These are phyloP conservation scores for Chaetomium sp. DNA, from an alignment of 2,329 filamentous ascomycete species.

Conservation along the genomic window DNA sequence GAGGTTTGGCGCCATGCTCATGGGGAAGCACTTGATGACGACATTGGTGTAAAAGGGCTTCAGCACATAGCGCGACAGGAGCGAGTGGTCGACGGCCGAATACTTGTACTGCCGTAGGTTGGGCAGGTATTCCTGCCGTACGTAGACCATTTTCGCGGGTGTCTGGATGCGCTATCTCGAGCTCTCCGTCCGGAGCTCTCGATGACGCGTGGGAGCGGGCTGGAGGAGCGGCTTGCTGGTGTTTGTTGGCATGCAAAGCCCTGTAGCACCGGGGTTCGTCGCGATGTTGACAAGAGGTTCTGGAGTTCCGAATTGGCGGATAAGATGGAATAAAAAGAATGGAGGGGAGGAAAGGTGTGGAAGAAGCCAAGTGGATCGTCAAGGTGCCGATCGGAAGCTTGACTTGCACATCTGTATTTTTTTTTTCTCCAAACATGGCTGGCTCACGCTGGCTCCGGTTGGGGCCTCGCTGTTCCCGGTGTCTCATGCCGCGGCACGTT, in stretches of 20 bases:
- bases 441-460: too few relatives aligned
- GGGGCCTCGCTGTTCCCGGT: not conserved
- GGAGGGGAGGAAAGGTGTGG: conserved; percentile 18
- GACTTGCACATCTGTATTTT: too few relatives aligned
- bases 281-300: not conserved
- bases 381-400: conserved; percentile 13
- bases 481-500: conserved; percentile 9
- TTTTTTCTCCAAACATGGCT: not conserved
- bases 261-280: not conserved
- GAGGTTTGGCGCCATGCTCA: conserved; percentile 87
- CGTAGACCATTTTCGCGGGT: conserved; percentile 76
- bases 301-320: not conserved
- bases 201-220: not conserved
- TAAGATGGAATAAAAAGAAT: not conserved
- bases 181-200: not conserved
- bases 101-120: conserved; percentile 96
- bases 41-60: conserved; percentile 97
- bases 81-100: conserved; percentile 84
- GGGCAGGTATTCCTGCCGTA: conserved; percentile 85
- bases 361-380: conserved; percentile 21
- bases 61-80: conserved; percentile 87
- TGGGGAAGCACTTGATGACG: conserved; percentile 91
- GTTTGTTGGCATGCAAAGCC: conserved; percentile 12
- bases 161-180: not conserved
- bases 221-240: not conserved